Evolutionary conservation across 2,329 filamentous ascomycete species (phyloP).

Genomic region (Penicillium glabrum): DNA sequence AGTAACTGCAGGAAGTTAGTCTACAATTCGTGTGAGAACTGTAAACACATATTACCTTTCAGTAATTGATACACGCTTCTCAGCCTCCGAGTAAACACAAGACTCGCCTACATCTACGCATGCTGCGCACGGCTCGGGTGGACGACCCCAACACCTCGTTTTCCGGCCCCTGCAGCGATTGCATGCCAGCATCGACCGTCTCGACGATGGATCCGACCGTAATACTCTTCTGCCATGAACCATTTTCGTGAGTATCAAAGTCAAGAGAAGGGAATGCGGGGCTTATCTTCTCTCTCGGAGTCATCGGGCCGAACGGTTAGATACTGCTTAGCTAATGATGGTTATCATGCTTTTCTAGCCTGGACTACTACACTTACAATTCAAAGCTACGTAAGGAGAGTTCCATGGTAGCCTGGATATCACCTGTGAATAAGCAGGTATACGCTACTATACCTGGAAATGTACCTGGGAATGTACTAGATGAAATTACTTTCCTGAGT

Average conservation of each 20-base stretch:
- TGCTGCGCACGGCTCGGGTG: constrained; percentile 35
- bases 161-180: constrained; percentile 40
- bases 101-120: constrained; percentile 32
- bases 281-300: not conserved
- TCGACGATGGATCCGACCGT: constrained; percentile 18
- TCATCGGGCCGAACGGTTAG: not conserved
- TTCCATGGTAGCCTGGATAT: too few species aligned
- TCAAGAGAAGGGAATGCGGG: not conserved
- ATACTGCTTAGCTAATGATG: too few species aligned
- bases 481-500: too few species aligned
- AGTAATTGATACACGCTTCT: constrained; percentile 36
- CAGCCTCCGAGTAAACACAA: constrained; percentile 39
- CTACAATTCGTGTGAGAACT: not conserved
- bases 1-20: constrained; percentile 24
- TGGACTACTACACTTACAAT: too few species aligned
- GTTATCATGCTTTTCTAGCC: too few species aligned
- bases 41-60: constrained; percentile 27
- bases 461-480: too few species aligned
- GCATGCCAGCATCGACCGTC: constrained; percentile 34
- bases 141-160: constrained; percentile 36
- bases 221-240: constrained; percentile 16
- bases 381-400: too few species aligned
- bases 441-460: too few species aligned
- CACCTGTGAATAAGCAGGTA: too few species aligned
- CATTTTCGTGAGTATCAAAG: constrained; percentile 8